Conservation (phyloP, 345 rosid genomes). For the Isatis tinctoria region DNA sequence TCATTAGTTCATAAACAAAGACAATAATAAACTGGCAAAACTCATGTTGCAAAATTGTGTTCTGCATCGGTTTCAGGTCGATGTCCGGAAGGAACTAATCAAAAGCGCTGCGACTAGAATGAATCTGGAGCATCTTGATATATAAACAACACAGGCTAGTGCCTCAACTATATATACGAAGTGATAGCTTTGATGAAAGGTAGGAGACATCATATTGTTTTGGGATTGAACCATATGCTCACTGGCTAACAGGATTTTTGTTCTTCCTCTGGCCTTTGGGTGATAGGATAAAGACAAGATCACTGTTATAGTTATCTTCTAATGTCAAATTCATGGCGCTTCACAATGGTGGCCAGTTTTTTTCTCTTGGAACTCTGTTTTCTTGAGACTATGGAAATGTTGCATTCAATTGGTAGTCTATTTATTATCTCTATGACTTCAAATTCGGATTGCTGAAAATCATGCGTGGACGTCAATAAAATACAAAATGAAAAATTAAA, state of each 20-base stretch:
- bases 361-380: not conserved
- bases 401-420: not conserved
- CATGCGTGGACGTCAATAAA: not conserved
- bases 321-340: not conserved
- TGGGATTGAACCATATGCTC: not conserved
- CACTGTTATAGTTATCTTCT: not conserved
- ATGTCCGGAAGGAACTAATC: conserved; percentile 75
- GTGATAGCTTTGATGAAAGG: not conserved
- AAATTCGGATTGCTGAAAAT: not conserved
- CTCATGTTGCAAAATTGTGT: not conserved
- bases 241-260: not conserved
- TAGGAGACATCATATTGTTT: conserved; percentile 8
- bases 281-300: not conserved
- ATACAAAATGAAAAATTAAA: not conserved
- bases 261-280: not conserved
- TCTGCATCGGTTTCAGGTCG: conserved; percentile 48
- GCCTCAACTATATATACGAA: conserved; percentile 1
- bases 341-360: not conserved
- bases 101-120: conserved; percentile 54
- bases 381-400: not conserved
- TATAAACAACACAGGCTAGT: conserved; percentile 33
- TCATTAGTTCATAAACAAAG: not conserved
- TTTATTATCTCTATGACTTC: not conserved
- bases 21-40: not conserved
- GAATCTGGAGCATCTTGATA: conserved; percentile 64